Base-by-base conservation (phyloP, 2,329 filamentous ascomycete species). In the Ophiocordyceps camponoti-leonardi region DNA sequence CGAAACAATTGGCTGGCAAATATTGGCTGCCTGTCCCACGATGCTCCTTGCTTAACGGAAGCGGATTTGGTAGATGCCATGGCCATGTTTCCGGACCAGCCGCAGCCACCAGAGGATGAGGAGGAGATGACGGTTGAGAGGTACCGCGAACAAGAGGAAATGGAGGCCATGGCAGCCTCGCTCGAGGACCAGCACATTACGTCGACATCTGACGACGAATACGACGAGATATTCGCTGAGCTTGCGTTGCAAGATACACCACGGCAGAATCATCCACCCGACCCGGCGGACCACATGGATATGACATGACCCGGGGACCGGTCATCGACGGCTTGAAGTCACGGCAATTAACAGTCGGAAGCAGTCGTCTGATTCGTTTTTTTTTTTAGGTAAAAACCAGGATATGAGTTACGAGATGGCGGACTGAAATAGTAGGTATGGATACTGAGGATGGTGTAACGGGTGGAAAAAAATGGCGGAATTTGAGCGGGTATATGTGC, bases 221-320 rank as follows among this genome's bases (percentile, higher is more conserved):
- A 79, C 53, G 77, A 81, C 50, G 62, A 68, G 42, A 60, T 80
- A 11, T 81, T 94, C 49, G 61, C 56, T 13, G 62, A 65, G 47
- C 52, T 65, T 16, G 53, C 64, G 10, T 53, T 58, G 13, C 58
- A 60, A 48, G 59, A 64, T 46, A 51, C 54, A 28, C 31, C 40
- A 13, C 47, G 45, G 53, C 45, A 49, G 16, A 41, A 43, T 8
- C 42, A 45, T 12, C 44, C 50, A 19, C 45, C 46, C 19, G 48
- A 51, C 23, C 50, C 54, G 3, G 62, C 61, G 20, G 61, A 67
- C 30, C 59, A 67, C 35, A 72, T 72, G 62, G 72, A 75, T 46
- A 64, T 69, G 58, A 46, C 48, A n/a, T 39, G 49, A 46, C 45
- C 26, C 31, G 18, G 8, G 6, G 19, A 12, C 5, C 7, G 31